Conservation (phyloP, 192 early-diverging fungal genomes). For the Hyaloraphidium curvatum region DNA sequence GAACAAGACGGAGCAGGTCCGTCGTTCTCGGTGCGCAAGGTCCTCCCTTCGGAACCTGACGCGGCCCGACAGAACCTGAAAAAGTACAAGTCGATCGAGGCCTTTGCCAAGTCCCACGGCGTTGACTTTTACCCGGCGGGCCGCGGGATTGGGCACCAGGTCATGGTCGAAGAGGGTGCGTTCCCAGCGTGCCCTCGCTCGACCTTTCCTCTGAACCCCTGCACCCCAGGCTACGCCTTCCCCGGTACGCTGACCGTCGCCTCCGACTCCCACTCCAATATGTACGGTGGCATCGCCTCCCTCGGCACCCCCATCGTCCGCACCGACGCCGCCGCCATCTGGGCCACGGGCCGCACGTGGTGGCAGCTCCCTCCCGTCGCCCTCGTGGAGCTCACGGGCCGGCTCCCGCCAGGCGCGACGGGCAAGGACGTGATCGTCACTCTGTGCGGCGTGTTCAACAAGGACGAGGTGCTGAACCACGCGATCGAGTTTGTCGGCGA, state of each 20-base stretch:
- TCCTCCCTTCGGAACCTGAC: background rate
- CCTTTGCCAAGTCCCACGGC: constrained; percentile 58
- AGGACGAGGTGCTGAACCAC: constrained; percentile 90
- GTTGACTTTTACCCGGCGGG: constrained; percentile 91
- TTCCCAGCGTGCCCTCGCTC: background rate
- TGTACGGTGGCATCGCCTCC: constrained; percentile 94
- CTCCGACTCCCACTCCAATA: constrained; percentile 98
- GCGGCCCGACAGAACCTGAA: constrained; percentile 36
- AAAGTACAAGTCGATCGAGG: constrained; percentile 72
- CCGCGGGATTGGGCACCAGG: constrained; percentile 93
- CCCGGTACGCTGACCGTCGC: constrained; percentile 86
- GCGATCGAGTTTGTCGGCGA: constrained; percentile 88
- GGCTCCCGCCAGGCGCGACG: constrained; percentile 59
- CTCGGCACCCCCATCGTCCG: constrained; percentile 94
- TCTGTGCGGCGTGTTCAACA: constrained; percentile 75
- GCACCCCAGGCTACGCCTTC: constrained; percentile 58
- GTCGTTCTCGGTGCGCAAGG: background rate
- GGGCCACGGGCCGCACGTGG: constrained; percentile 96
- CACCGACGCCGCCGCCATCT: constrained; percentile 94
- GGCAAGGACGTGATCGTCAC: constrained; percentile 96
- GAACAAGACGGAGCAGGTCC: constrained; percentile 72
- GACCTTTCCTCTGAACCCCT: background rate
- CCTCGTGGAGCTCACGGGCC: constrained; percentile 65
- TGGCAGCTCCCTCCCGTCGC: constrained; percentile 97
- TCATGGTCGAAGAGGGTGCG: constrained; percentile 70